Percentiles rank a stretch among this genome's conserved stretches.
Conservation (phyloP, 2,329 filamentous ascomycete genomes). For the Drechslera avenae region DNA sequence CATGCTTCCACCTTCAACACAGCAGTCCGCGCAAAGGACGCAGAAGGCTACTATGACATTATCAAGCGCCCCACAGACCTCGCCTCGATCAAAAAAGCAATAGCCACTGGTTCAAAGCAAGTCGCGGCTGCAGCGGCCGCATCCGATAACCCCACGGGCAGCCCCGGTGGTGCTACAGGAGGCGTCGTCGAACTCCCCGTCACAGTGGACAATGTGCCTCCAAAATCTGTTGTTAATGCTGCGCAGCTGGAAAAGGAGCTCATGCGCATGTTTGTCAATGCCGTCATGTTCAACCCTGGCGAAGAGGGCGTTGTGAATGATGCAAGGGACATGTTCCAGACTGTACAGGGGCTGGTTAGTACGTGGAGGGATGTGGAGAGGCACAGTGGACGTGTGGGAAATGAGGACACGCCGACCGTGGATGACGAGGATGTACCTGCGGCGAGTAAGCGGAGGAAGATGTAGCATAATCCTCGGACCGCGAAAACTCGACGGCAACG, state of each 20-base stretch:
- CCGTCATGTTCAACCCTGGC: conserved; percentile 97
- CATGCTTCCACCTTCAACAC: conserved; percentile 58
- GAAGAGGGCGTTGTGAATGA: conserved; percentile 89
- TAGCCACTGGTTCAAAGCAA: conserved; percentile 60
- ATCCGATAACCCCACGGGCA: conserved; percentile 62
- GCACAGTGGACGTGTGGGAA: conserved; percentile 29
- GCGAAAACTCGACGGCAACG: too few relatives aligned
- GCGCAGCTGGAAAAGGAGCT: conserved; percentile 91
- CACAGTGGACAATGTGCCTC: conserved; percentile 78
- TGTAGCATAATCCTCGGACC: conserved; percentile 23
- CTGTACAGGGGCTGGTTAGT: conserved; percentile 78
- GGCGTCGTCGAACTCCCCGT: conserved; percentile 60
- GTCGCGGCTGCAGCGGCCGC: conserved; percentile 56
- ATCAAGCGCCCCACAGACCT: conserved; percentile 59
- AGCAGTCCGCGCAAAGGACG: conserved; percentile 57
- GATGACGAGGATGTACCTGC: conserved; percentile 32
- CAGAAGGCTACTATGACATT: conserved; percentile 58
- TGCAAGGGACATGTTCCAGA: conserved; percentile 85
- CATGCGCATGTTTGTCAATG: conserved; percentile 96
- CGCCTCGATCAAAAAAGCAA: conserved; percentile 57
- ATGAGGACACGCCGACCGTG: conserved; percentile 38
- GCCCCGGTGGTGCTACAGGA: conserved; percentile 61
- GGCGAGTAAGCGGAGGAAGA: conserved; percentile 38
- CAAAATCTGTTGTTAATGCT: conserved; percentile 89
- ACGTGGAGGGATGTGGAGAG: conserved; percentile 75